These are phyloP conservation scores for Talaromyces borbonicus DNA, from an alignment of 495 filamentous ascomycete genomes.

Conservation along the genomic window DNA sequence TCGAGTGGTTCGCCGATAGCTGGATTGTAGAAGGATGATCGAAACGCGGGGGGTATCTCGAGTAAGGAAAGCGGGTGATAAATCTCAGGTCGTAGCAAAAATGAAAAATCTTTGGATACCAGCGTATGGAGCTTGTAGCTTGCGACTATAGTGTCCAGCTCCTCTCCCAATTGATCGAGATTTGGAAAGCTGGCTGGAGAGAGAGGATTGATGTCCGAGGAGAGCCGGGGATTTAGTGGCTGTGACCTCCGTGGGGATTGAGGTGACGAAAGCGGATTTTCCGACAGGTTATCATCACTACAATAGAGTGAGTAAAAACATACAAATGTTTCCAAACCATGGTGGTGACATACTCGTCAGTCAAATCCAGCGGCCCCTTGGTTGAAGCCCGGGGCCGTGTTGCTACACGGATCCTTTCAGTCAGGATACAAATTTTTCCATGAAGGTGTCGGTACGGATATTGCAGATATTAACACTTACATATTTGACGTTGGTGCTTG, in stretches of 20 bases:
- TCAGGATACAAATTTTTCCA: background rate
- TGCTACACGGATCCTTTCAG: conserved; percentile 17
- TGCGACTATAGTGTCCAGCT: conserved; percentile 13
- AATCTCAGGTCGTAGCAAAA: conserved; percentile 64
- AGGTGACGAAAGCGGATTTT: conserved; percentile 7
- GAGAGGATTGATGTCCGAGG: conserved; percentile 4
- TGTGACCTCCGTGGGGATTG: conserved; percentile 10
- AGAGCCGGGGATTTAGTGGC: conserved; percentile 5
- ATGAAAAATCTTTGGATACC: conserved; percentile 62
- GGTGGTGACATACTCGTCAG: conserved; percentile 35
- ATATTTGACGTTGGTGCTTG: conserved; percentile 26
- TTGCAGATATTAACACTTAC: conserved; percentile 19
- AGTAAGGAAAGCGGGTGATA: conserved; percentile 69
- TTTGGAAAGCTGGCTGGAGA: conserved; percentile 6
- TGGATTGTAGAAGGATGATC: conserved; percentile 31
- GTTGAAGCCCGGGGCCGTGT: conserved; percentile 41
- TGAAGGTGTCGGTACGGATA: background rate
- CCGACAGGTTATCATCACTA: conserved; percentile 19
- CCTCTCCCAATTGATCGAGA: conserved; percentile 7
- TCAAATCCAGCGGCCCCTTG: conserved; percentile 40
- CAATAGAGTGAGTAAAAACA: conserved; percentile 14
- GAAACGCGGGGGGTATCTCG: conserved; percentile 56
- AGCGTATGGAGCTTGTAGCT: conserved; percentile 27
- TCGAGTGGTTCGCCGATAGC: conserved; percentile 28
- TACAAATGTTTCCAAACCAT: background rate